Evolutionary conservation across 805 yeast genomes (phyloP).

Genomic region (Candida peoriensis): DNA sequence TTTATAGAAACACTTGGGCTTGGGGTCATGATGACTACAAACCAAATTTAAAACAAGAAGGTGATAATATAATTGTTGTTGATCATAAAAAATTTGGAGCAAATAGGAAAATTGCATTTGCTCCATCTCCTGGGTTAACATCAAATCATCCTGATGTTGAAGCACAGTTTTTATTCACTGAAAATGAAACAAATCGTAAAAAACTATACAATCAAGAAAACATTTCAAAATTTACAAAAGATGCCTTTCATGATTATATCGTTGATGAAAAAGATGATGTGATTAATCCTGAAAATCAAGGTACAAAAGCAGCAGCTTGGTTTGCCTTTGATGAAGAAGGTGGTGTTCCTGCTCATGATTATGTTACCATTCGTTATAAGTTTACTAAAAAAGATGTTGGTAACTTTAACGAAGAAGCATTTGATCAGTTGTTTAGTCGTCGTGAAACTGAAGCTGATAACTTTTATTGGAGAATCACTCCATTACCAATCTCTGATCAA

Average conservation of each 20-base stretch:
- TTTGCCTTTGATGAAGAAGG: constrained; percentile 71
- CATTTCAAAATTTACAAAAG: constrained; percentile 64
- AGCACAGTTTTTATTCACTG: constrained; percentile 77
- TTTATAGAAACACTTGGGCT: constrained; percentile 88
- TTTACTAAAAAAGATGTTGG: constrained; percentile 42
- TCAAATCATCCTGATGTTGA: constrained; percentile 59
- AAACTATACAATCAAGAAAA: constrained; percentile 54
- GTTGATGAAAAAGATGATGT: constrained; percentile 54
- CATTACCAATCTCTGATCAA: constrained; percentile 76
- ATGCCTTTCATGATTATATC: constrained; percentile 85
- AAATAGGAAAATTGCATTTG: constrained; percentile 55
- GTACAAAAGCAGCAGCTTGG: constrained; percentile 86
- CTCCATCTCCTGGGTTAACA: constrained; percentile 77
- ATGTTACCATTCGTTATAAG: constrained; percentile 78
- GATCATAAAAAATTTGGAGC: constrained; percentile 67
- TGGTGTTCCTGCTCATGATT: constrained; percentile 82
- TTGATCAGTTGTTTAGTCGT: constrained; percentile 62
- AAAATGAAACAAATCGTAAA: constrained; percentile 77
- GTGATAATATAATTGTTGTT: constrained; percentile 47
- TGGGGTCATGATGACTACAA: constrained; percentile 63
- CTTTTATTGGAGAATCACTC: constrained; percentile 84
- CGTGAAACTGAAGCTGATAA: constrained; percentile 89
- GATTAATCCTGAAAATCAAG: constrained; percentile 62
- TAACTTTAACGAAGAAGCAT: constrained; percentile 64
- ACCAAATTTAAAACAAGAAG: constrained; percentile 41